These are phyloP conservation scores for Stephanodiscus minutulus DNA, from an alignment of 108 stramenopile species.

Conservation along the genomic window DNA sequence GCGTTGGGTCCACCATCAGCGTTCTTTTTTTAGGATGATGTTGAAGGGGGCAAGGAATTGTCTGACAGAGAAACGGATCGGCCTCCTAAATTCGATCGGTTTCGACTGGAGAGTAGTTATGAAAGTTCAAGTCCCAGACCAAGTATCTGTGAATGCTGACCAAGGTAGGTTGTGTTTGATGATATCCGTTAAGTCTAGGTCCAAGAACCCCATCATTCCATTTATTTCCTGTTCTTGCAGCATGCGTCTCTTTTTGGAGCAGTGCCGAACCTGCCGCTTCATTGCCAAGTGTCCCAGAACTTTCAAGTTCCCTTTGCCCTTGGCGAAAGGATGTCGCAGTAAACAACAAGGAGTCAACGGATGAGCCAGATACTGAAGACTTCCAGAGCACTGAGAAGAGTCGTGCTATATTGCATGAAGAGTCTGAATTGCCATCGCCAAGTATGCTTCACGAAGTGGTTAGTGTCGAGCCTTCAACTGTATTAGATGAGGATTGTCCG, in stretches of 20 bases:
- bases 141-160: not conserved
- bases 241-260: not conserved
- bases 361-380: too few relatives aligned
- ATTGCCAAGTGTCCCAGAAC: not conserved
- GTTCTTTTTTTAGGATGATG: slow-evolving; percentile 25
- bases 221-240: not conserved
- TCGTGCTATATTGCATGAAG: too few relatives aligned
- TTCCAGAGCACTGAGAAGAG: too few relatives aligned
- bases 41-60: not conserved
- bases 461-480: too few relatives aligned
- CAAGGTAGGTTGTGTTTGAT: not conserved
- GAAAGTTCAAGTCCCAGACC: too few relatives aligned
- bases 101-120: slow-evolving; percentile 23
- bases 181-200: not conserved
- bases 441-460: too few relatives aligned
- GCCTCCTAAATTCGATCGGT: slow-evolving; percentile 18
- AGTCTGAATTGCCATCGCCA: too few relatives aligned
- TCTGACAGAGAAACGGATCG: slow-evolving; percentile 23
- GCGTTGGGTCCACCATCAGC: slow-evolving; percentile 26
- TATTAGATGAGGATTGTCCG: too few relatives aligned
- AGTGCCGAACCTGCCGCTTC: not conserved
- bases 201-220: not conserved
- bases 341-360: not conserved
- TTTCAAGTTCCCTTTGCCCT: not conserved
- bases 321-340: not conserved